Evolutionary conservation across 73 alveolate genomes (phyloP).

Genomic region (Paramecium tetraurelia): DNA sequence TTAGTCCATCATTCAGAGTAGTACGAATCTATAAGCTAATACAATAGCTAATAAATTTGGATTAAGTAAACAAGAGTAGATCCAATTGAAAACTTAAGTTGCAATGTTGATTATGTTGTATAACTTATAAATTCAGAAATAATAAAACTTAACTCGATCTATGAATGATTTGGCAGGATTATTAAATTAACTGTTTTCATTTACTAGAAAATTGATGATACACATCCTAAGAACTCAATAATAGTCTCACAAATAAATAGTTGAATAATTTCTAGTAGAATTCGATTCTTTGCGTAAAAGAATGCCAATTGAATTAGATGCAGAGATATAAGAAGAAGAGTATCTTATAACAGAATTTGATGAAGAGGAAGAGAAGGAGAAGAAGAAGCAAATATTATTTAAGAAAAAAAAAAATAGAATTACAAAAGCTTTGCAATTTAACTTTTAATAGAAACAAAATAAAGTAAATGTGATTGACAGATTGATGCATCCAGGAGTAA

Average conservation of each 20-base stretch:
- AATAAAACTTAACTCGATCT: slow-evolving; percentile 24
- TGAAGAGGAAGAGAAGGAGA: slow-evolving; percentile 62
- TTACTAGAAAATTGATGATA: slow-evolving; percentile 40
- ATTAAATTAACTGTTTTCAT: slow-evolving; percentile 21
- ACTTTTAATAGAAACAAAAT: slow-evolving; percentile 23
- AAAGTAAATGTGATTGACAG: not conserved
- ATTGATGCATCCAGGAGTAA: slow-evolving; percentile 48
- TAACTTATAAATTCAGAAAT: slow-evolving; percentile 39
- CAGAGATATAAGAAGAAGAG: slow-evolving; percentile 29
- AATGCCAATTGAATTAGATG: slow-evolving; percentile 57
- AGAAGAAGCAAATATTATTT: slow-evolving; percentile 25
- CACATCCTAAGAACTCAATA: slow-evolving; percentile 50
- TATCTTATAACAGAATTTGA: slow-evolving; percentile 4
- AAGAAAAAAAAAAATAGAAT: slow-evolving; percentile 37
- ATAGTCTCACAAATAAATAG: slow-evolving; percentile 46
- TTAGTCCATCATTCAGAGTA: not conserved
- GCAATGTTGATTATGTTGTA: slow-evolving; percentile 52
- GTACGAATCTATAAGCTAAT: not conserved
- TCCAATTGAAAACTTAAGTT: slow-evolving; percentile 38
- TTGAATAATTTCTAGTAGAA: slow-evolving; percentile 41
- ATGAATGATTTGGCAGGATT: slow-evolving; percentile 48
- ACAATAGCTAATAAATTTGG: not conserved
- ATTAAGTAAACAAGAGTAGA: not conserved
- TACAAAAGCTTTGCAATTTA: slow-evolving; percentile 41
- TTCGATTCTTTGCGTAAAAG: slow-evolving; percentile 46